Base-by-base conservation (phyloP, 352 stramenopile species). In the Globisporangium solare region DNA sequence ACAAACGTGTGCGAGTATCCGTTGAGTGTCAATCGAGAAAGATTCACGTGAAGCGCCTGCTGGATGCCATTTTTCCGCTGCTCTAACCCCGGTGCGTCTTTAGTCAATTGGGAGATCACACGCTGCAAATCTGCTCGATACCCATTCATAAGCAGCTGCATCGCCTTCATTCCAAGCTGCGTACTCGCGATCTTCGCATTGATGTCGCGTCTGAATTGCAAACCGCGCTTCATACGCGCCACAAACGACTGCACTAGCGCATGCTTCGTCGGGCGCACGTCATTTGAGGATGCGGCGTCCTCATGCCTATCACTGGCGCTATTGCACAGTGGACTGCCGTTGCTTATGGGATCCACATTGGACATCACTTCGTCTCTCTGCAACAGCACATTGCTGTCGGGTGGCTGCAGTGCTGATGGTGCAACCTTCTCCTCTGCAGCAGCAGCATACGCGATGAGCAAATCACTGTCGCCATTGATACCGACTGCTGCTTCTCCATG, bases 131-230 rank as follows among this genome's bases (percentile, higher is more conserved):
- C 58, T 27, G 11, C 31, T 40, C 64, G 67, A 31, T 74, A 74
- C 6, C 39, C 27, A 1, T 50, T 40, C 21, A 74, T 61, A 24
- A 71, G 45, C 21, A 42, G 35, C 37, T 69, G 58, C 63, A 71
- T 71, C 21, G 65, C 40, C 32, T 62, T 56, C 37, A 74, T 47
- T 39, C 71, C 55, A 24, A 64, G 59, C 56, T 74, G 67, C 48
- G 64, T 69, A 43, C 58, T 63, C 20, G 18, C 43, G 32, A 74
- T 58, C 22, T 66, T 21, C 49, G 52, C 47, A 27, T 74, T 65
- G 53, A 74, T 60, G 37, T 71, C 63, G 7, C 67, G 67, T 50
- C 67, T 70, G 14, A 74, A 18, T 8, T 46, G 20, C 39, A 71
- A 63, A 41, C 68, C 67, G 42, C 63, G 67, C 43, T 71, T 24